A percentile compares a stretch with the other conserved stretches of the same genome.
Conservation (phyloP, 1,139 yeast genomes). For the Oligophagozyma castellii region DNA sequence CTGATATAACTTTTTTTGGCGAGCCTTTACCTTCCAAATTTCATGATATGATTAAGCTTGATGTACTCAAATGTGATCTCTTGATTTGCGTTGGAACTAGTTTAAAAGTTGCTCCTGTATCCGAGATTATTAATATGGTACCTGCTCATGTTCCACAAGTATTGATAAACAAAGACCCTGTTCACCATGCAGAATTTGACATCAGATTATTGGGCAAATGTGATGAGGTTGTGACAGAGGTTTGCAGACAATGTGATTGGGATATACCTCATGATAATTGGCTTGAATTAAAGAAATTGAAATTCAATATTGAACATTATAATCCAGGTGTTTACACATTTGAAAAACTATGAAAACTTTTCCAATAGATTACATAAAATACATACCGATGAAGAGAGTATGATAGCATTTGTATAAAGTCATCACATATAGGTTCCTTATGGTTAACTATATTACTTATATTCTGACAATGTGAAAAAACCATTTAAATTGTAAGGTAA, state of each 20-base stretch:
- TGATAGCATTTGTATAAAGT: too few relatives aligned
- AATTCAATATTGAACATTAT: slow-evolving; percentile 14
- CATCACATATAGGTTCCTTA: too few relatives aligned
- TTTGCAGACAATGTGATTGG: slow-evolving; percentile 57
- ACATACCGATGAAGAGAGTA: too few relatives aligned
- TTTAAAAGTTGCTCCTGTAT: slow-evolving; percentile 90
- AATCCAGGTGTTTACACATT: slow-evolving; percentile 21
- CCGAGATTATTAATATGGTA: slow-evolving; percentile 69
- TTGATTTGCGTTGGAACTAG: slow-evolving; percentile 87
- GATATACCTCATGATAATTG: slow-evolving; percentile 41
- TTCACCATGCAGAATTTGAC: slow-evolving; percentile 72
- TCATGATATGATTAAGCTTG: slow-evolving; percentile 47
- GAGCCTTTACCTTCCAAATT: slow-evolving; percentile 71
- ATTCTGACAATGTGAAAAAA: too few relatives aligned
- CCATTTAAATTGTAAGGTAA: too few relatives aligned
- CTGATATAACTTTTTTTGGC: slow-evolving; percentile 91
- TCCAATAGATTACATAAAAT: too few relatives aligned
- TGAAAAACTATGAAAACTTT: too few relatives aligned
- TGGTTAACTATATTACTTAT: too few relatives aligned
- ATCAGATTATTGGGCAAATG: slow-evolving; percentile 70
- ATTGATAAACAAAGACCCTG: slow-evolving; percentile 66
- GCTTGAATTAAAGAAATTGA: slow-evolving; percentile 14
- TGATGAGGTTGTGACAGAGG: slow-evolving; percentile 68
- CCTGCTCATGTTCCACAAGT: slow-evolving; percentile 70
- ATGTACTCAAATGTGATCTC: slow-evolving; percentile 59